phyloP scores from a whole-genome alignment of 306 rosid species.

The Fagus sylvatica region DNA sequence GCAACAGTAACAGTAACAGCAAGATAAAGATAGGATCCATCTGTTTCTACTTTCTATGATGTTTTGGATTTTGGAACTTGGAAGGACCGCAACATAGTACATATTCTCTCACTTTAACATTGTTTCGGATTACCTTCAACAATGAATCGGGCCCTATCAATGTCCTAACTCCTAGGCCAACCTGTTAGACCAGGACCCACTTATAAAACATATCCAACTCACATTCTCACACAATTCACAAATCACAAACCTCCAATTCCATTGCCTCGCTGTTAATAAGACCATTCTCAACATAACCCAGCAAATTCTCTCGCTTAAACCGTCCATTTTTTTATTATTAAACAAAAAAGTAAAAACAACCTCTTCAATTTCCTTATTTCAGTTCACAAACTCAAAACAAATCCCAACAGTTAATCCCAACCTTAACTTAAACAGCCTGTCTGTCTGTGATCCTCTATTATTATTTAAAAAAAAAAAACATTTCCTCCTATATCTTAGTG shows the following conservation, averaged over 20 bases:
- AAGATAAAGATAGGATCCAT: too few relatives aligned
- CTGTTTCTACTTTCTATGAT: too few relatives aligned
- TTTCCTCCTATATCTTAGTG: not conserved
- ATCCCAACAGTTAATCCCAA: not conserved
- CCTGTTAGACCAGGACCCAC: not conserved
- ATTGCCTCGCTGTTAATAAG: conserved; percentile 2
- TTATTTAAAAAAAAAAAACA: not conserved
- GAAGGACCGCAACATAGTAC: too few relatives aligned
- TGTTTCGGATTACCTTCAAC: not conserved
- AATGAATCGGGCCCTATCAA: not conserved
- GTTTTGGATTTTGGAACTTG: too few relatives aligned
- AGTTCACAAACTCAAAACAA: not conserved
- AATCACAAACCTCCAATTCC: not conserved
- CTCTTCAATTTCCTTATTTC: not conserved
- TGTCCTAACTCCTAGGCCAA: not conserved
- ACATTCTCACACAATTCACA: not conserved
- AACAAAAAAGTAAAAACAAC: not conserved
- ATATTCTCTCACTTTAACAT: too few relatives aligned
- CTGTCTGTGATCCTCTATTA: not conserved
- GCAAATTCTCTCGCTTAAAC: not conserved
- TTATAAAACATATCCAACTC: conserved; percentile 4
- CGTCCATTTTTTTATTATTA: not conserved
- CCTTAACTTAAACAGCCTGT: not conserved
- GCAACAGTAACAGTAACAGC: too few relatives aligned
- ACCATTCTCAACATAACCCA: not conserved